Conservation (phyloP, 1,284 basidiomycete species). For the Sparassis latifolia region DNA sequence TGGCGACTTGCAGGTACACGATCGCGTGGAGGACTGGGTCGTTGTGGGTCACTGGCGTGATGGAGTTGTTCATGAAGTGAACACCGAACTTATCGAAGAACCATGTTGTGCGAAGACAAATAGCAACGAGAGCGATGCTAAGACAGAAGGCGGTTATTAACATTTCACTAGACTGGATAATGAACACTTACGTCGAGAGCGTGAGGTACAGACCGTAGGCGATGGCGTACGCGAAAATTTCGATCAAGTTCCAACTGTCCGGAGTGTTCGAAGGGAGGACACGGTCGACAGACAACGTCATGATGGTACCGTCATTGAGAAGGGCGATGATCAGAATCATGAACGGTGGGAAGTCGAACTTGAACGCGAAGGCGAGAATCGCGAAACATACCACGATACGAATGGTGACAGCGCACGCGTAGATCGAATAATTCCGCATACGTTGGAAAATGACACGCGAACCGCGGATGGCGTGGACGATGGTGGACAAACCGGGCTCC, state of each 20-base stretch:
- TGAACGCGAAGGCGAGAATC: slow-evolving; percentile 92
- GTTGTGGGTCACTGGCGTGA: slow-evolving; percentile 45
- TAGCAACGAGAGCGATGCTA: slow-evolving; percentile 74
- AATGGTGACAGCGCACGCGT: slow-evolving; percentile 89
- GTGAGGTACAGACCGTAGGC: slow-evolving; percentile 95
- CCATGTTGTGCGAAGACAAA: slow-evolving; percentile 85
- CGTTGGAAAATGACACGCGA: slow-evolving; percentile 97
- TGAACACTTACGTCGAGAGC: slow-evolving; percentile 69
- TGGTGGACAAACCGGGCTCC: slow-evolving; percentile 94
- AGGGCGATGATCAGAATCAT: slow-evolving; percentile 98
- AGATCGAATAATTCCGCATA: slow-evolving; percentile 96
- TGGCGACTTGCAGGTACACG: slow-evolving; percentile 89
- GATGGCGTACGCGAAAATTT: slow-evolving; percentile 94
- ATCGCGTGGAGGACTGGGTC: slow-evolving; percentile 76
- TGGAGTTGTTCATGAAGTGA: slow-evolving; percentile 36
- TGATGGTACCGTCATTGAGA: slow-evolving; percentile 97
- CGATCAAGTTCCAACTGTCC: slow-evolving; percentile 93
- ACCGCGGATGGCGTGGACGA: slow-evolving; percentile 93
- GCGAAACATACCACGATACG: slow-evolving; percentile 98
- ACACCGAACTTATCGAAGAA: slow-evolving; percentile 89
- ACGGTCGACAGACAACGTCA: slow-evolving; percentile 97
- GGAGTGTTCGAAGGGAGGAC: slow-evolving; percentile 89
- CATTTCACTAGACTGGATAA: background rate
- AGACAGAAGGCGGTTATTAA: slow-evolving; percentile 9
- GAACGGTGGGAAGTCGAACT: slow-evolving; percentile 98